phyloP scores from a whole-genome alignment of 225 moss, liverwort and hornwort species.

The Climacium dendroides region DNA sequence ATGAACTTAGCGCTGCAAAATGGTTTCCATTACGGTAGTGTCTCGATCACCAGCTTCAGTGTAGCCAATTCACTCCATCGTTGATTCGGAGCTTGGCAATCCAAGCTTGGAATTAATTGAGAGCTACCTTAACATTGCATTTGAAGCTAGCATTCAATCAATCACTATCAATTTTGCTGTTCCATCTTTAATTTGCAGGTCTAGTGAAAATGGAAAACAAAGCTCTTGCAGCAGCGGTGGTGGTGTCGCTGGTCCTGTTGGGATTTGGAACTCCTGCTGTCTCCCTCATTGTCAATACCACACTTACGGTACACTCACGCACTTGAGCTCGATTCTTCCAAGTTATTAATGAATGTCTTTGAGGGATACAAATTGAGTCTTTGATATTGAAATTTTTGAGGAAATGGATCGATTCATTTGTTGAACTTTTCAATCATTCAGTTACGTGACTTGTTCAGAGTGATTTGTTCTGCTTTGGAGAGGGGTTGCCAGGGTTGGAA shows the following conservation, averaged over 20 bases:
- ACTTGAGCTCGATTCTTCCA: background rate
- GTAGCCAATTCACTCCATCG: background rate
- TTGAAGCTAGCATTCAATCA: background rate
- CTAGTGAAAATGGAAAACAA: background rate
- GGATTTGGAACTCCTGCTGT: background rate
- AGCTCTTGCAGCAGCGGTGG: background rate
- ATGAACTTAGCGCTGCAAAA: background rate
- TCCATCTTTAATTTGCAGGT: background rate
- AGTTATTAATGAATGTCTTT: background rate
- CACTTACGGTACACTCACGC: background rate
- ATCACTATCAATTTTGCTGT: background rate
- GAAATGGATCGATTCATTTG: no score
- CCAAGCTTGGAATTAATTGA: background rate
- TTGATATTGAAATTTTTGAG: background rate
- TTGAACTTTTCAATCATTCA: background rate
- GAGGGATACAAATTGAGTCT: no score
- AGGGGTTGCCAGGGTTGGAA: background rate
- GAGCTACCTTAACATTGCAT: no score
- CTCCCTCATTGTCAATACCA: conserved; percentile 4
- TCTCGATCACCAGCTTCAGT: background rate
- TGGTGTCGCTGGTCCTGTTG: background rate
- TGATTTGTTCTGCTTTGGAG: background rate
- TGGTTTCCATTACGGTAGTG: background rate
- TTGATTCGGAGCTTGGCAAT: background rate
- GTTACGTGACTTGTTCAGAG: background rate